Evolutionary conservation across 148 eudicot species (phyloP), one percentile per base, ranked within the genome.

Genomic region (Mesembryanthemum crystallinum): DNA sequence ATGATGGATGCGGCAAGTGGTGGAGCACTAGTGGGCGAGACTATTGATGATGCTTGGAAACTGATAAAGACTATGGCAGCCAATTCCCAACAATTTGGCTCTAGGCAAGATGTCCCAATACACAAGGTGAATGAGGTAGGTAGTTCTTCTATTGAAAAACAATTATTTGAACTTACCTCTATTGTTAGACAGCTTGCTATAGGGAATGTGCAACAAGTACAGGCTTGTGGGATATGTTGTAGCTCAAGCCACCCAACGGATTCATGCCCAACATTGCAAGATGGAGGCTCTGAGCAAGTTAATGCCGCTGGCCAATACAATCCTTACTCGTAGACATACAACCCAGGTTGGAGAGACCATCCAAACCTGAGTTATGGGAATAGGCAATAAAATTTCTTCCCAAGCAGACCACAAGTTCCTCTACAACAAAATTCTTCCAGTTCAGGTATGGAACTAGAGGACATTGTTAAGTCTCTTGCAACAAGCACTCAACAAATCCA

Each of bases 21-120:
- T n/a, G n/a, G n/a, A n/a, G n/a, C n/a, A n/a, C n/a, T n/a, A n/a
- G n/a, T n/a, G n/a, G n/a, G n/a, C n/a, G n/a, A n/a, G n/a, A n/a
- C n/a, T n/a, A n/a, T n/a, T n/a, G n/a, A n/a, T n/a, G n/a, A n/a
- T n/a, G n/a, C n/a, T n/a, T n/a, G 8, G 42, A 3, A 8, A 37
- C 42, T 72, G 39, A 72, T 72, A 3, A 3, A 3, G 8, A 37
- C 3, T 23, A 78, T 78, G 81, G 66, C 73, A 10, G 33, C 52
- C 28, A 73, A 78, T 29, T 27, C 76, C 8, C 77, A 78, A 58
- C 72, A 78, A 66, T 67, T 54, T 78, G 65, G 57, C 6, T 17
- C 70, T 64, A 20, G 61, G 11, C 18, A 20, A 28, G 61, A 74
- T 7, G 47, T 35, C 32, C 62, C 32, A 30, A 15, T 63, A 45